phyloP scores from a whole-genome alignment of 2,329 filamentous ascomycete species.

The Beauveria asiatica region DNA sequence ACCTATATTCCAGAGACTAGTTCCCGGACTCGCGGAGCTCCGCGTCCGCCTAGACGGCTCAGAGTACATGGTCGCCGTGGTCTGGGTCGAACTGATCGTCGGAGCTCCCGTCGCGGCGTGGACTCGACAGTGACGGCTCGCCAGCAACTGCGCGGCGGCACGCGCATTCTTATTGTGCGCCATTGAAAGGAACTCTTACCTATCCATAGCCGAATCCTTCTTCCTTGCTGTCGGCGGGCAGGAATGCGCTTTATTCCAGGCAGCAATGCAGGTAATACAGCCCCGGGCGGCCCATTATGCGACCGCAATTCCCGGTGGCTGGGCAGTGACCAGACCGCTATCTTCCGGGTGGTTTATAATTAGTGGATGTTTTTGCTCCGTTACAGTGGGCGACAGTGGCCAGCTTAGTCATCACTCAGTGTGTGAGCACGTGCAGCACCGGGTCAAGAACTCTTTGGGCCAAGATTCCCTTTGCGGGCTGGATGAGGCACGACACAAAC shows the following conservation, averaged over 20 bases:
- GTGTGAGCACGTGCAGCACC: constrained; percentile 24
- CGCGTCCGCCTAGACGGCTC: neutral
- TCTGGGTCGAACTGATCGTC: neutral
- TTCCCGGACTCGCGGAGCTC: neutral
- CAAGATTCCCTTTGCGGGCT: constrained; percentile 9
- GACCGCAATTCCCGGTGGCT: constrained; percentile 5
- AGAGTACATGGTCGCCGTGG: neutral
- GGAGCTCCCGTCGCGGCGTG: neutral
- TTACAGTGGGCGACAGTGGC: neutral
- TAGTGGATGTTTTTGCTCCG: neutral
- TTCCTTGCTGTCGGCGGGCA: neutral
- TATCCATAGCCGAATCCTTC: neutral
- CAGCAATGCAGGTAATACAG: constrained; percentile 3
- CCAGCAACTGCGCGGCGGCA: neutral
- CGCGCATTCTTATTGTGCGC: constrained; percentile 5
- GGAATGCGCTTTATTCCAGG: constrained; percentile 2
- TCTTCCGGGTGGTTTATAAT: neutral
- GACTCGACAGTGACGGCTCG: neutral
- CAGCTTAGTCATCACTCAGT: constrained; percentile 30
- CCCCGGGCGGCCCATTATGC: constrained; percentile 1
- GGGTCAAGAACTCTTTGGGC: neutral
- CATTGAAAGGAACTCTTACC: neutral
- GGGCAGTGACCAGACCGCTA: neutral
- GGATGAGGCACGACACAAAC: neutral
- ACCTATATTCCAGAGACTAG: constrained; percentile 22